phyloP scores from a whole-genome alignment of 495 filamentous ascomycete genomes.

The Darksidea phi region DNA sequence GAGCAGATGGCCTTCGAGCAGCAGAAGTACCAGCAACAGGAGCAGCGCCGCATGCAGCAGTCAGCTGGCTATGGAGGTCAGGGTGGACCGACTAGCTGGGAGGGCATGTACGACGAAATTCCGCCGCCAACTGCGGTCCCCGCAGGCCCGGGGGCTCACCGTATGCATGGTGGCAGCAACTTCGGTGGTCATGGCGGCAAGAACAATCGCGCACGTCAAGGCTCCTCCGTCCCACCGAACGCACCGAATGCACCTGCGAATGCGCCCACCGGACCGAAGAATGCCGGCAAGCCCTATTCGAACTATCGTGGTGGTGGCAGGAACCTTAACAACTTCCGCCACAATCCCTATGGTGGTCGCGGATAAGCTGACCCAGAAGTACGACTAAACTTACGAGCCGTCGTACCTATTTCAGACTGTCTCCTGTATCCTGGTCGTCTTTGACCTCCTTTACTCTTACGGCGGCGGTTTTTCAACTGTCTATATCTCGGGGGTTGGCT shows the following conservation, averaged over 20 bases:
- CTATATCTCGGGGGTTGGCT: no score
- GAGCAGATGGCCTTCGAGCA: conserved; percentile 83
- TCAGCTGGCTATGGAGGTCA: conserved; percentile 36
- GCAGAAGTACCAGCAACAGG: conserved; percentile 80
- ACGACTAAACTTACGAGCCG: no score
- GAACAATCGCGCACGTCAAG: conserved; percentile 45
- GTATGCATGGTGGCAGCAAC: conserved; percentile 40
- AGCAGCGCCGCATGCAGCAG: conserved; percentile 49
- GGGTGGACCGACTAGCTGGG: conserved; percentile 78
- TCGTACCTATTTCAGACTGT: no score
- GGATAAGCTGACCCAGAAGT: not conserved
- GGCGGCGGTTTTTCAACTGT: no score
- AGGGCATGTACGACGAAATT: conserved; percentile 99
- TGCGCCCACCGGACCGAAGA: conserved; percentile 94
- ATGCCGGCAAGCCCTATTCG: conserved; percentile 86
- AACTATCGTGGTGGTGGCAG: conserved; percentile 95
- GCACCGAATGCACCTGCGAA: conserved; percentile 79
- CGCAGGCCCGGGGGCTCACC: conserved; percentile 53
- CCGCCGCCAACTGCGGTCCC: conserved; percentile 76
- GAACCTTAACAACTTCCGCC: conserved; percentile 59
- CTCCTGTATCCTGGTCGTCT: no score
- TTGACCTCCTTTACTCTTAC: no score
- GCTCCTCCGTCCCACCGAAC: conserved; percentile 39
- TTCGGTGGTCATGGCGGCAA: conserved; percentile 35
- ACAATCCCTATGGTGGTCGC: conserved; percentile 71